phyloP scores from a whole-genome alignment of 1,139 yeast genomes.

The Blastobotrys serpentis region DNA sequence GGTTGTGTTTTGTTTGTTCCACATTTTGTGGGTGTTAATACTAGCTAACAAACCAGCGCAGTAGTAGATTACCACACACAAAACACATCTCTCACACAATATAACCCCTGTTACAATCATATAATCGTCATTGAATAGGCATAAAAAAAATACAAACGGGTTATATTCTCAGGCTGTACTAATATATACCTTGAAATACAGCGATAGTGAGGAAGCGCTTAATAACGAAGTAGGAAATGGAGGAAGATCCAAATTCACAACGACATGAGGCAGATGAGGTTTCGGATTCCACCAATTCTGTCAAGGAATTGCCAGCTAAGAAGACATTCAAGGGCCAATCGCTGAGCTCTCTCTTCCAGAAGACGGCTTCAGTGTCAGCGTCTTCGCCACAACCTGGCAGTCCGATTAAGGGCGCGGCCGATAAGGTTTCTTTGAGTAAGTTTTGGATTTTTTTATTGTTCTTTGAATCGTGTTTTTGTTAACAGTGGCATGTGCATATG shows the following conservation, averaged over 20 bases:
- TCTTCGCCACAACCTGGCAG: not conserved
- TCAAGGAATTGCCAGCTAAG: conserved; percentile 20
- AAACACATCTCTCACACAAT: too few relatives aligned
- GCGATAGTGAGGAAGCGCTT: too few relatives aligned
- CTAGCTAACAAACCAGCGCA: too few relatives aligned
- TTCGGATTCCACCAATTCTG: conserved; percentile 11
- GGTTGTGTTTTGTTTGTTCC: too few relatives aligned
- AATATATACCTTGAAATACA: too few relatives aligned
- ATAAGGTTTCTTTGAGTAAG: conserved; percentile 21
- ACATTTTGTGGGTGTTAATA: too few relatives aligned
- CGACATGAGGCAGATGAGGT: not conserved
- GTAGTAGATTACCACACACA: too few relatives aligned
- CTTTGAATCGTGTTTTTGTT: not conserved
- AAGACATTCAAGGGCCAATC: conserved; percentile 42
- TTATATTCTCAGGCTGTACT: too few relatives aligned
- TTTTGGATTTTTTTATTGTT: not conserved
- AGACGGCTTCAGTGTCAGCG: conserved; percentile 12
- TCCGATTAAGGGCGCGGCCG: conserved; percentile 12
- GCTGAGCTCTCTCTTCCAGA: conserved; percentile 37
- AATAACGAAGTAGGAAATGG: too few relatives aligned
- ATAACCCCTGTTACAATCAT: too few relatives aligned
- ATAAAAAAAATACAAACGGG: too few relatives aligned
- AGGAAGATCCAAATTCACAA: conserved; percentile 1
- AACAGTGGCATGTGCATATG: not conserved
- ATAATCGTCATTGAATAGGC: too few relatives aligned